Percentiles rank a stretch among this genome's conserved stretches.
Evolutionary conservation across 78 protist genomes (phyloP).

Genomic region (Dictyostelium purpureum): DNA sequence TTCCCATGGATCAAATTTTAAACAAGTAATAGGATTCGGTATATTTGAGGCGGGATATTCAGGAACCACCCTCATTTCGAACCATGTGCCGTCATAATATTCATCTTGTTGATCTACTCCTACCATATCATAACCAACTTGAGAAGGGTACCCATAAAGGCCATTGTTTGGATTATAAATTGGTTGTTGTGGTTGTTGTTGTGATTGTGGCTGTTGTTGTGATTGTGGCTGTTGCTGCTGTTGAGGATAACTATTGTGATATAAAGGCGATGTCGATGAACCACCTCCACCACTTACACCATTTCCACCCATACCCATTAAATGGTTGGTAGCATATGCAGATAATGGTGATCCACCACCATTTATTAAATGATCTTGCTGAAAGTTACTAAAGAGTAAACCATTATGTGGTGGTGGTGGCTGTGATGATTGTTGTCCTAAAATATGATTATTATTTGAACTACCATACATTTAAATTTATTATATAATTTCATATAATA

Average conservation of each 20-base stretch:
- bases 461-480: conserved; percentile 24
- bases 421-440: not conserved
- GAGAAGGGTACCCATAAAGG: not conserved
- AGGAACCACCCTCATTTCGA: conserved; percentile 56
- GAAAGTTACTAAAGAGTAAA: not conserved
- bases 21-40: conserved; percentile 12
- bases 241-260: not conserved
- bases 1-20: conserved; percentile 60
- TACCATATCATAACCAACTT: not conserved
- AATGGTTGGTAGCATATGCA: too few relatives aligned
- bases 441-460: not conserved
- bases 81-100: conserved; percentile 41
- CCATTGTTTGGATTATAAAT: conserved; percentile 12
- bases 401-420: not conserved
- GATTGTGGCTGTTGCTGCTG: not conserved
- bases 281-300: not conserved
- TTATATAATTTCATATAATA: not conserved
- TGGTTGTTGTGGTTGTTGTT: not conserved
- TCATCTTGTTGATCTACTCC: conserved; percentile 8
- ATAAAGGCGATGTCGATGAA: not conserved
- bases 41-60: conserved; percentile 12
- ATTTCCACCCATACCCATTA: not conserved
- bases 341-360: not conserved
- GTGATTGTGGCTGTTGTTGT: not conserved
- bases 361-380: not conserved